A percentile compares a stretch with the other conserved stretches of the same genome.
These are phyloP conservation scores for Ulota crispa DNA, from an alignment of 225 moss, liverwort and hornwort genomes.

Conservation along the genomic window DNA sequence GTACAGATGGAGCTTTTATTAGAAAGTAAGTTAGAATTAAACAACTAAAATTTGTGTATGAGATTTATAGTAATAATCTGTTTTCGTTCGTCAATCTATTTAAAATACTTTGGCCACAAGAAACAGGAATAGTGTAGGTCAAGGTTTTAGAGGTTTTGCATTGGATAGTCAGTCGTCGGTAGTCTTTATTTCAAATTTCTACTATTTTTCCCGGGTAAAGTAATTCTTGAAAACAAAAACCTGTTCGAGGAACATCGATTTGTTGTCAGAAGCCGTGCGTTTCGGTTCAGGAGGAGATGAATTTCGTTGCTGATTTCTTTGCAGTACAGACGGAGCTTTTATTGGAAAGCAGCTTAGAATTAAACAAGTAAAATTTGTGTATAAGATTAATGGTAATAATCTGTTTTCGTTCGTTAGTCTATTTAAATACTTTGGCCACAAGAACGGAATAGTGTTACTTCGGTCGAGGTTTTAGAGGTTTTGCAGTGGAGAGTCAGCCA, in stretches of 20 bases:
- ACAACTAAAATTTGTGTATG: neutral
- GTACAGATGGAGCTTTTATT: slow-evolving; percentile 22
- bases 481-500: neutral
- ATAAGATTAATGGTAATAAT: neutral
- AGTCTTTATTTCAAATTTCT: neutral
- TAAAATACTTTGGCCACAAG: no score
- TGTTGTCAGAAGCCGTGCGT: neutral
- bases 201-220: neutral
- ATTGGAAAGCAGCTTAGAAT: no score
- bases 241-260: neutral
- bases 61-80: neutral
- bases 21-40: slow-evolving; percentile 17
- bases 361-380: no score
- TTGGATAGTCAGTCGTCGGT: neutral
- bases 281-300: slow-evolving; percentile 8
- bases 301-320: slow-evolving; percentile 21
- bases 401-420: neutral
- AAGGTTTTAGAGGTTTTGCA: neutral
- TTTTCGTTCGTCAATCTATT: neutral
- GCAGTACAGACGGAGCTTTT: no score
- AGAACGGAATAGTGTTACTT: neutral
- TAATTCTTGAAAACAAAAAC: neutral
- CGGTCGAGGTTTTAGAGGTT: neutral
- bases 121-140: neutral
- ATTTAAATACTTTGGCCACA: neutral